A percentile compares a stretch with the other conserved stretches of the same genome.
phyloP scores from a whole-genome alignment of 495 filamentous ascomycete genomes.

The Oleoguttula mirabilis region DNA sequence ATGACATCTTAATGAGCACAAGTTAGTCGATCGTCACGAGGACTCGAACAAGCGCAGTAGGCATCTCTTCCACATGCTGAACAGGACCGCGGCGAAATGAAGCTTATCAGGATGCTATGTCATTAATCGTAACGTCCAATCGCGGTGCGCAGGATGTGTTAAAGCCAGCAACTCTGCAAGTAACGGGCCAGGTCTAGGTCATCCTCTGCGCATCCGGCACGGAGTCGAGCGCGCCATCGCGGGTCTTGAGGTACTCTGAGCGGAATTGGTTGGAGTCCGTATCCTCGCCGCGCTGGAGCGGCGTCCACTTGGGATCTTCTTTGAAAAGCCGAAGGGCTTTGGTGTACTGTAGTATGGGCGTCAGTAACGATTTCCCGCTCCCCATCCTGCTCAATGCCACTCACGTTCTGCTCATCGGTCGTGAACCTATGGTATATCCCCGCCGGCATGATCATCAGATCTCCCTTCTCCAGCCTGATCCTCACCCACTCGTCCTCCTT shows the following conservation, averaged over 20 bases:
- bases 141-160: too few relatives aligned
- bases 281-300: constrained; percentile 68
- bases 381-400: too few relatives aligned
- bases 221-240: constrained; percentile 16
- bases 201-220: constrained; percentile 9
- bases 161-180: too few relatives aligned
- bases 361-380: constrained; percentile 1
- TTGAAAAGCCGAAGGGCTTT: constrained; percentile 96
- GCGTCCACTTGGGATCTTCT: constrained; percentile 98
- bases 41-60: too few relatives aligned
- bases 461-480: constrained; percentile 58
- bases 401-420: constrained; percentile 78
- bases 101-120: too few relatives aligned
- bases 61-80: too few relatives aligned
- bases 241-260: constrained; percentile 53
- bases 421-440: constrained; percentile 97
- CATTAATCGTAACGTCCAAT: too few relatives aligned
- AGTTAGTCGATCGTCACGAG: too few relatives aligned
- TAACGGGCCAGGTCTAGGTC: too few relatives aligned
- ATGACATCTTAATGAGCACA: too few relatives aligned
- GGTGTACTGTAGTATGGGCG: constrained; percentile 54
- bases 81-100: too few relatives aligned
- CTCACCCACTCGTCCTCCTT: constrained; percentile 72
- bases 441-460: constrained; percentile 81
- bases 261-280: constrained; percentile 68